Conservation (phyloP, 176 grass and related monocot genomes). For the Paspalum notatum region DNA sequence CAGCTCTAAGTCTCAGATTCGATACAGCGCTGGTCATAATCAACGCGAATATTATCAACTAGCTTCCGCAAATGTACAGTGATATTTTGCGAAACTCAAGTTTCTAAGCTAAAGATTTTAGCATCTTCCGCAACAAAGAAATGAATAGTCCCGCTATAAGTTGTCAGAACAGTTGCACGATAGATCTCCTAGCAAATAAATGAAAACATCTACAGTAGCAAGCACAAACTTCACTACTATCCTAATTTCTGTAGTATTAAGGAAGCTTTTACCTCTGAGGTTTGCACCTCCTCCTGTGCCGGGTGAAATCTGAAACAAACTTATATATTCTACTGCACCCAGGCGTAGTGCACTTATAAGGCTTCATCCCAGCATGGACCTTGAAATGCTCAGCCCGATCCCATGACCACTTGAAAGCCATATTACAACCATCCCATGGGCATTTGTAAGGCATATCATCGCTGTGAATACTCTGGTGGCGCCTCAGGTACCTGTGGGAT, state of each 20-base stretch:
- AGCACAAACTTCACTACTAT: slow-evolving; percentile 37
- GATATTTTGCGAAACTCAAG: slow-evolving; percentile 15
- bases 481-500: slow-evolving; percentile 65
- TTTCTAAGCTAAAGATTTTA: slow-evolving; percentile 44
- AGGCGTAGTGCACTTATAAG: slow-evolving; percentile 64
- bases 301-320: slow-evolving; percentile 74
- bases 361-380: slow-evolving; percentile 64
- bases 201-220: slow-evolving; percentile 46
- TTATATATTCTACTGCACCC: slow-evolving; percentile 71
- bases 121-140: slow-evolving; percentile 43
- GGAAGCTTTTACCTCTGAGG: slow-evolving; percentile 49
- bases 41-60: slow-evolving; percentile 25
- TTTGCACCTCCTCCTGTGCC: slow-evolving; percentile 70
- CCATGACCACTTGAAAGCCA: slow-evolving; percentile 80
- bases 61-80: slow-evolving; percentile 47
- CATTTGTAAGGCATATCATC: slow-evolving; percentile 73
- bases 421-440: slow-evolving; percentile 74
- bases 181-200: slow-evolving; percentile 40
- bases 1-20: slow-evolving; percentile 31
- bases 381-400: slow-evolving; percentile 69
- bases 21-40: slow-evolving; percentile 20
- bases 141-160: slow-evolving; percentile 39
- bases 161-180: slow-evolving; percentile 33
- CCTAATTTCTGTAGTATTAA: slow-evolving; percentile 42
- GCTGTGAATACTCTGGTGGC: slow-evolving; percentile 68